A percentile compares a stretch with the other conserved stretches of the same genome.
Conservation (phyloP, 2,329 filamentous ascomycete genomes). For the Fusarium aywerte region DNA sequence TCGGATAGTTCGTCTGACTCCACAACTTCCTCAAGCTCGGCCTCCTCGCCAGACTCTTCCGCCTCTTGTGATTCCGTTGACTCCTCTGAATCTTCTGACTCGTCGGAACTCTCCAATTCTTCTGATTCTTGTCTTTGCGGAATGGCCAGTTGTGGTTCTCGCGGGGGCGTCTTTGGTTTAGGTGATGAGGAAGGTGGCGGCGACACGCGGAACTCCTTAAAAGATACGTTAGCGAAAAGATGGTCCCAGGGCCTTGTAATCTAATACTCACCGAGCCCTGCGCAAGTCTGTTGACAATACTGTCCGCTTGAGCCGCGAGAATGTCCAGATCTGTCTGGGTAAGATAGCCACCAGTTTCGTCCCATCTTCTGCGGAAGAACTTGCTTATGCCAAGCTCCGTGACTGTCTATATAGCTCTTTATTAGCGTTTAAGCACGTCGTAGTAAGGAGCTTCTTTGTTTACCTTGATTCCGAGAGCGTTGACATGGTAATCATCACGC, state of each 20-base stretch:
- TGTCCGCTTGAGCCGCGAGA: conserved; percentile 26
- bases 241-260: not conserved
- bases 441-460: not conserved
- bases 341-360: conserved; percentile 38
- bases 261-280: conserved; percentile 35
- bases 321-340: conserved; percentile 31
- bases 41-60: not conserved
- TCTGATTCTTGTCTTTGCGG: not conserved
- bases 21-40: too few species aligned
- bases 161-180: not conserved
- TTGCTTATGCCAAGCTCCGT: conserved; percentile 38
- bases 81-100: not conserved
- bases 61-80: not conserved
- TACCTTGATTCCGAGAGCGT: conserved; percentile 50
- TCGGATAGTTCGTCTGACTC: not conserved
- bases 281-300: conserved; percentile 40
- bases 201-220: conserved; percentile 12
- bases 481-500: conserved; percentile 34
- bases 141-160: not conserved
- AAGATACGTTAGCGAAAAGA: conserved; percentile 7
- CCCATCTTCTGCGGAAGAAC: conserved; percentile 41
- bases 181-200: not conserved
- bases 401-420: conserved; percentile 33
- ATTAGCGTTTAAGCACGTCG: conserved; percentile 12
- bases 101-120: not conserved